These are phyloP conservation scores for Kluyveromyces sp. DNA, from an alignment of 1,139 yeast species.

Conservation along the genomic window DNA sequence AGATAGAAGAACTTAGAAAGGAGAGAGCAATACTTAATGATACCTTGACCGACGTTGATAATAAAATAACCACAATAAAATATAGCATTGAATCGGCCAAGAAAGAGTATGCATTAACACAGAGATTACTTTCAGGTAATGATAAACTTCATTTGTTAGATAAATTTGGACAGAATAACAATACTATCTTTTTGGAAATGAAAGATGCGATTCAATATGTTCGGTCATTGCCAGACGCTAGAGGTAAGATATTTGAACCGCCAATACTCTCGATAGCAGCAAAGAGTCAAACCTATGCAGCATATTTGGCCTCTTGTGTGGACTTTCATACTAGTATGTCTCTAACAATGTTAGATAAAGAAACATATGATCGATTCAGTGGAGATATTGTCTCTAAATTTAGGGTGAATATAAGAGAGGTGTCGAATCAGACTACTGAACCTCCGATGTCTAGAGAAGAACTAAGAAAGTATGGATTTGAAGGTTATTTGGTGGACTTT, in stretches of 20 bases:
- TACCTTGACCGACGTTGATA: constrained; percentile 13
- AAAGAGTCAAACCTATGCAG: constrained; percentile 41
- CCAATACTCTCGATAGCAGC: constrained; percentile 64
- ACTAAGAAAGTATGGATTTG: constrained; percentile 55
- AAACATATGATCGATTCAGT: constrained; percentile 41
- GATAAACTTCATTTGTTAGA: constrained; percentile 1
- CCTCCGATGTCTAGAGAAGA: constrained; percentile 32
- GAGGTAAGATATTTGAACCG: constrained; percentile 54
- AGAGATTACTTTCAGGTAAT: neutral
- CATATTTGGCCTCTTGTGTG: constrained; percentile 51
- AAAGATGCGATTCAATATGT: constrained; percentile 37
- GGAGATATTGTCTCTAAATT: constrained; percentile 33
- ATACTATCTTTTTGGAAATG: constrained; percentile 27
- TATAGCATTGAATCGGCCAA: constrained; percentile 7
- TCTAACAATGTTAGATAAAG: constrained; percentile 38
- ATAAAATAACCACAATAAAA: constrained; percentile 15
- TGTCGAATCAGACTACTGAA: constrained; percentile 23
- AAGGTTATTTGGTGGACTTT: constrained; percentile 67
- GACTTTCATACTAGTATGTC: constrained; percentile 50
- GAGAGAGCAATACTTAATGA: constrained; percentile 2
- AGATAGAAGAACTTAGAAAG: constrained; percentile 13
- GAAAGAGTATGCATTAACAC: constrained; percentile 32
- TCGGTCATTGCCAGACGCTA: constrained; percentile 32
- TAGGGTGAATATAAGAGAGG: constrained; percentile 42
- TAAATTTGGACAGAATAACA: constrained; percentile 34